These are phyloP conservation scores for Pycnococcus provasolii DNA, from an alignment of 139 green algal genomes.

Conservation along the genomic window DNA sequence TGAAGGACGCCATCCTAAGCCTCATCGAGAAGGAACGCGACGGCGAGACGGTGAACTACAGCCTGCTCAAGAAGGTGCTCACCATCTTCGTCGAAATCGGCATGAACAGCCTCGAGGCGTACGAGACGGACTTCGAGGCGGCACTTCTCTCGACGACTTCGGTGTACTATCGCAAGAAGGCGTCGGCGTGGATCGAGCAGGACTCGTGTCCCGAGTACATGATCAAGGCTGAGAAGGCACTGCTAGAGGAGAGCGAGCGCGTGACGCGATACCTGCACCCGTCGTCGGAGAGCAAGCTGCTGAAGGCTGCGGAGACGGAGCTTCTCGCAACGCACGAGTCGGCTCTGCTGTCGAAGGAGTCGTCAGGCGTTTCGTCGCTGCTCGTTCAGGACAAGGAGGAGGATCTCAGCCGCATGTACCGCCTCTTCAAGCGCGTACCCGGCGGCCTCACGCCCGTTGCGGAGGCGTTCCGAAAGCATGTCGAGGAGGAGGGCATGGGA, in stretches of 20 bases:
- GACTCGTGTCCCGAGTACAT: conserved; percentile 96
- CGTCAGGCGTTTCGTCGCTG: conserved; percentile 71
- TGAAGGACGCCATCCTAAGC: conserved; percentile 62
- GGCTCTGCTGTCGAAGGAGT: conserved; percentile 88
- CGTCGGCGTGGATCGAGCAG: conserved; percentile 60
- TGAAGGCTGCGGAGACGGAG: conserved; percentile 76
- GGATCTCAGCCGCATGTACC: conserved; percentile 92
- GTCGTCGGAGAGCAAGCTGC: conserved; percentile 69
- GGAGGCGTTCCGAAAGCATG: conserved; percentile 71
- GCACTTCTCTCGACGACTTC: conserved; percentile 63
- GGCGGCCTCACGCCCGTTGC: conserved; percentile 85
- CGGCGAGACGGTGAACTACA: conserved; percentile 79
- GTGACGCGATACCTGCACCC: conserved; percentile 85
- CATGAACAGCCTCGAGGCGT: conserved; percentile 82
- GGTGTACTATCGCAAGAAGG: conserved; percentile 74
- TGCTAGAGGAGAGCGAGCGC: conserved; percentile 80
- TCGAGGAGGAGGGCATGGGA: conserved; percentile 70
- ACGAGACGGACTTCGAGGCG: conserved; percentile 92
- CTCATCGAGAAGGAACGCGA: conserved; percentile 74
- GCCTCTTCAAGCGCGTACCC: conserved; percentile 83
- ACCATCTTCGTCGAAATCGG: conserved; percentile 92
- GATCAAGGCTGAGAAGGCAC: conserved; percentile 75
- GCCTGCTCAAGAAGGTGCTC: conserved; percentile 87
- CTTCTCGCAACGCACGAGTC: conserved; percentile 73
- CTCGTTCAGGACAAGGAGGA: conserved; percentile 88